phyloP scores from a whole-genome alignment of 306 rosid species.

The Notholithocarpus densiflorus region DNA sequence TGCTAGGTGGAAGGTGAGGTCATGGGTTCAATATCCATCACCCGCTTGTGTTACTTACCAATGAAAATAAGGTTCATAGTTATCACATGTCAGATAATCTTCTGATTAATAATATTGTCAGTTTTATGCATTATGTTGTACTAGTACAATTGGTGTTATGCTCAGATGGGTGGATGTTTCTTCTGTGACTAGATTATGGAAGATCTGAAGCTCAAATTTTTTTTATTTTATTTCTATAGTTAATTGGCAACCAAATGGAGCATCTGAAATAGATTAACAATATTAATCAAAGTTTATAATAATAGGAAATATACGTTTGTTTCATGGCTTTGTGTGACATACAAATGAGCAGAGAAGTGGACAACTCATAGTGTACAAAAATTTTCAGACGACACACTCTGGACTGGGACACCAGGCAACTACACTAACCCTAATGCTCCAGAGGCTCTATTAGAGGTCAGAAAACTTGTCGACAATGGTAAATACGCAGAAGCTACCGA shows the following conservation, averaged over 20 bases:
- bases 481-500: slow-evolving; percentile 57
- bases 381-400: slow-evolving; percentile 69
- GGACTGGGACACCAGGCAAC: slow-evolving; percentile 71
- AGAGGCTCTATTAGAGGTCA: slow-evolving; percentile 43
- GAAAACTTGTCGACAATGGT: slow-evolving; percentile 55
- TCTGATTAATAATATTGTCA: background rate
- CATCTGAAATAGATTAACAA: background rate
- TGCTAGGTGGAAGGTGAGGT: no score
- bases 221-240: background rate
- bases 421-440: slow-evolving; percentile 59
- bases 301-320: background rate
- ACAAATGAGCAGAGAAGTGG: background rate
- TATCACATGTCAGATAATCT: background rate
- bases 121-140: background rate
- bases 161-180: background rate
- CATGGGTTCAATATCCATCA: no score
- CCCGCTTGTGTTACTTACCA: no score
- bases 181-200: background rate
- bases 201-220: background rate
- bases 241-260: background rate
- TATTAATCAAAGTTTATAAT: background rate
- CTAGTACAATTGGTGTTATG: background rate
- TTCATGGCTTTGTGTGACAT: background rate
- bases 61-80: background rate
- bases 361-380: background rate